Percentiles rank a stretch among this genome's conserved stretches.
Conservation (phyloP, 2,329 filamentous ascomycete genomes). For the Penicillium janthinellum region DNA sequence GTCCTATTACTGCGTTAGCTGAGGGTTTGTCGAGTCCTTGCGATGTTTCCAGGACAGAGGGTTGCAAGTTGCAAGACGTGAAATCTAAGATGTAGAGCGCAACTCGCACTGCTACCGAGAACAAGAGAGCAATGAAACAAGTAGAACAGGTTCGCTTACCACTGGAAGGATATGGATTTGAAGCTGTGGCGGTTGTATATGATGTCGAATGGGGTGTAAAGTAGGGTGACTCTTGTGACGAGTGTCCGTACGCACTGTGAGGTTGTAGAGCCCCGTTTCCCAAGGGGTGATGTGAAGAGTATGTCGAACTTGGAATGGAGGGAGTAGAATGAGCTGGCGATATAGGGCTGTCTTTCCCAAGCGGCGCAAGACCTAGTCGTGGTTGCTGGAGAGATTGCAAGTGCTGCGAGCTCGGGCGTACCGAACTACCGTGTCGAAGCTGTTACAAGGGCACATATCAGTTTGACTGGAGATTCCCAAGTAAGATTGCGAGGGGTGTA, state of each 20-base stretch:
- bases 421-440: slow-evolving; percentile 36
- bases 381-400: slow-evolving; percentile 34
- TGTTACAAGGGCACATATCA: slow-evolving; percentile 26
- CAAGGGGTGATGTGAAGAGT: slow-evolving; percentile 33
- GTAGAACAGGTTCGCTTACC: slow-evolving; percentile 59
- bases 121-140: background rate
- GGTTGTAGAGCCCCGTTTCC: slow-evolving; percentile 52
- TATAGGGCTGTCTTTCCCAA: slow-evolving; percentile 49
- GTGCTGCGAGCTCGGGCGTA: slow-evolving; percentile 34
- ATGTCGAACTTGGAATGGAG: slow-evolving; percentile 35
- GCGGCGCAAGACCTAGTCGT: slow-evolving; percentile 33
- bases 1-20: slow-evolving; percentile 68
- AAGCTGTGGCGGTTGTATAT: slow-evolving; percentile 79
- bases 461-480: slow-evolving; percentile 11
- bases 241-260: slow-evolving; percentile 66
- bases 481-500: slow-evolving; percentile 17
- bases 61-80: too few relatives aligned
- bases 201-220: slow-evolving; percentile 79
- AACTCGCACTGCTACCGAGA: slow-evolving; percentile 25
- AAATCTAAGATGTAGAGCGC: background rate
- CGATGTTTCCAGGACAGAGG: background rate
- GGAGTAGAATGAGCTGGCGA: slow-evolving; percentile 63
- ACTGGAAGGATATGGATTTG: slow-evolving; percentile 83
- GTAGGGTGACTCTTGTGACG: slow-evolving; percentile 68
- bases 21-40: background rate